Conservation (phyloP, 305 asterid species). For the Fraxinus platypoda region DNA sequence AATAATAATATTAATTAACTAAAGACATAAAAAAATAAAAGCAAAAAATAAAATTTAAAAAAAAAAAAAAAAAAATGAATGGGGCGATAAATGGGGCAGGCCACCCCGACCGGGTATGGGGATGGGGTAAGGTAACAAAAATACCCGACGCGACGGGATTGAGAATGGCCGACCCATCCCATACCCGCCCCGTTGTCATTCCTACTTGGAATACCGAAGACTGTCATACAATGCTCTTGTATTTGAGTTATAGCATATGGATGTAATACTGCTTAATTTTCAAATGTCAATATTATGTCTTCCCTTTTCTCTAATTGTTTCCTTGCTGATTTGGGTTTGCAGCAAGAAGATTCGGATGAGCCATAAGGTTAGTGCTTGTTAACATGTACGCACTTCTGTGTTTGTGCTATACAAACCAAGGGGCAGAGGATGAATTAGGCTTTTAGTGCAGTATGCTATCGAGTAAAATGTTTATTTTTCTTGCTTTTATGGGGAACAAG, state of each 20-base stretch:
- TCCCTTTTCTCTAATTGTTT: slow-evolving; percentile 1
- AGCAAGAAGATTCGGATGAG: slow-evolving; percentile 85
- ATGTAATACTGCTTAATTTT: neutral
- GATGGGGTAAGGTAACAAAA: too few relatives aligned
- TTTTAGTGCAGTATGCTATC: neutral
- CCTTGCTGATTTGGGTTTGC: slow-evolving; percentile 27
- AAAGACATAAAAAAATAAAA: too few relatives aligned
- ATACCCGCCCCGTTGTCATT: too few relatives aligned
- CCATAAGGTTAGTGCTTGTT: slow-evolving; percentile 60
- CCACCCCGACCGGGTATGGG: too few relatives aligned
- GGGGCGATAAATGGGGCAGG: too few relatives aligned
- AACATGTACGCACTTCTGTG: neutral
- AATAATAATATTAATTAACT: too few relatives aligned
- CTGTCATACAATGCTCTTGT: neutral
- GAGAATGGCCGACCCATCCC: too few relatives aligned
- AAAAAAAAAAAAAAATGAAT: too few relatives aligned
- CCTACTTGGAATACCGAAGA: neutral
- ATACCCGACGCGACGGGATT: too few relatives aligned
- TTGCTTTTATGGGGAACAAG: neutral
- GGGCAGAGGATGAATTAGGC: neutral
- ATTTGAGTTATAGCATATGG: neutral
- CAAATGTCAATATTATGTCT: neutral
- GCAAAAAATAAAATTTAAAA: too few relatives aligned
- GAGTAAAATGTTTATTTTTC: neutral
- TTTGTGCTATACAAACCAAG: neutral